Base-by-base conservation (phyloP, 2,329 filamentous ascomycete genomes). In the Cladosporium sp. region DNA sequence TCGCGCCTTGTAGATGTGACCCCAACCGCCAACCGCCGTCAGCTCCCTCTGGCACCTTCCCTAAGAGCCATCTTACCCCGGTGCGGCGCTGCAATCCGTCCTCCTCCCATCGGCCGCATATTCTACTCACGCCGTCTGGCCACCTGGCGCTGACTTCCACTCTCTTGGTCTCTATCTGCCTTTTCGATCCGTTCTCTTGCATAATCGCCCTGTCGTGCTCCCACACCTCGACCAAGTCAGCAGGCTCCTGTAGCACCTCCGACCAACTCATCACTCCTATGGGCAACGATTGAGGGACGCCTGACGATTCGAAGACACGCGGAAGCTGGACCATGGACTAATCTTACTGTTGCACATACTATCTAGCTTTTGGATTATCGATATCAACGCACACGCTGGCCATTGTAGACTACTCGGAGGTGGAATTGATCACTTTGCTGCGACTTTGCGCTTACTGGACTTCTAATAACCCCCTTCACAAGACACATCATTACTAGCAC, bases 21-120 rank as follows among this genome's bases (percentile, higher is more conserved):
- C 60, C 23, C 60, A 39, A 56, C 58, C 36, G 56, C 56, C 39
- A 46, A 46, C 39, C 34, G 34, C 34, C 18, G 49, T 56, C 49
- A 56, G 49, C 60, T 63, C 39, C 39, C 39, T 46, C 60, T 30
- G 23, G 32, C 60, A 56, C 49, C 60, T 54, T 63, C 49, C 60
- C 60, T 63, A 63, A 63, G 49, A 63, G 60, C 49, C 16, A 43
- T 56, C 26, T 32, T 63, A 25, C 60, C 60, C 60, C 49, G 60
- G 60, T 43, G 60, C 36, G 60, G 49, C 60, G 60, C 48, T 54
- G 60, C 49, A 36, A 56, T 39, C 48, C 56, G 56, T 30, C 23
- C 28, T 56, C 25, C 36, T 46, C 32, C 21, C 48, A 56, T 8
- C 60, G 25, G 60, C 49, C n/a, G 49, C 60, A 56, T 63, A 63